phyloP scores from a whole-genome alignment of 306 rosid species.

The Ochetophila trinervis region DNA sequence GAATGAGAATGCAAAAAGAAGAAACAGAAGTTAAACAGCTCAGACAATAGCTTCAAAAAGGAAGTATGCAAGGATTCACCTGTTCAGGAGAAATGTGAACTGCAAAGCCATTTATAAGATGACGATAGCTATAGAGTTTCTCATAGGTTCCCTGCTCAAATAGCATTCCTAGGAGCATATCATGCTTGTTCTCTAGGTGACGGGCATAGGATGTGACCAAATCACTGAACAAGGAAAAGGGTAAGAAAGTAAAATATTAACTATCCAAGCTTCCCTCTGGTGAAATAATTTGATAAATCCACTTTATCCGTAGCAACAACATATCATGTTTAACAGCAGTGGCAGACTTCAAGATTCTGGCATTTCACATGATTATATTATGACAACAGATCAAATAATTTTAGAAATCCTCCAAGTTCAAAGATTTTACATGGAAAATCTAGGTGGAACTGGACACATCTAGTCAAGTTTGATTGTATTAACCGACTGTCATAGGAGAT shows the following conservation, averaged over 20 bases:
- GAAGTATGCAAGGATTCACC: slow-evolving; percentile 62
- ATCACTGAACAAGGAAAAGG: slow-evolving; percentile 50
- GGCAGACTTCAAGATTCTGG: too few species aligned
- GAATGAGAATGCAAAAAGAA: slow-evolving; percentile 31
- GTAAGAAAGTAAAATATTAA: slow-evolving; percentile 11
- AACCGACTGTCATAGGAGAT: neutral
- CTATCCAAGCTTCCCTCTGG: neutral
- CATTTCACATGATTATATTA: too few species aligned
- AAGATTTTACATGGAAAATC: neutral
- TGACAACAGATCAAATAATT: too few species aligned
- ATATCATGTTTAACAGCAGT: too few species aligned
- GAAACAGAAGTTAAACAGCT: slow-evolving; percentile 18
- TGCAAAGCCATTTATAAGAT: slow-evolving; percentile 97
- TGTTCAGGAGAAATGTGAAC: slow-evolving; percentile 85
- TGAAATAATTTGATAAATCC: neutral
- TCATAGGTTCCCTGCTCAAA: slow-evolving; percentile 74
- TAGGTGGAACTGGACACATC: neutral
- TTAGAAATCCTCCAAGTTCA: neutral
- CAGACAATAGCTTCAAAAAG: slow-evolving; percentile 17
- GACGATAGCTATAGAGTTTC: slow-evolving; percentile 87
- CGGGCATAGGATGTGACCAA: slow-evolving; percentile 75
- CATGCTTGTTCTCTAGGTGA: slow-evolving; percentile 88
- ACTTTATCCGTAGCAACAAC: too few species aligned
- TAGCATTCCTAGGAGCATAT: slow-evolving; percentile 86
- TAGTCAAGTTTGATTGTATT: neutral